Conservation (phyloP, 805 yeast species). For the Pichia phayaonensis region DNA sequence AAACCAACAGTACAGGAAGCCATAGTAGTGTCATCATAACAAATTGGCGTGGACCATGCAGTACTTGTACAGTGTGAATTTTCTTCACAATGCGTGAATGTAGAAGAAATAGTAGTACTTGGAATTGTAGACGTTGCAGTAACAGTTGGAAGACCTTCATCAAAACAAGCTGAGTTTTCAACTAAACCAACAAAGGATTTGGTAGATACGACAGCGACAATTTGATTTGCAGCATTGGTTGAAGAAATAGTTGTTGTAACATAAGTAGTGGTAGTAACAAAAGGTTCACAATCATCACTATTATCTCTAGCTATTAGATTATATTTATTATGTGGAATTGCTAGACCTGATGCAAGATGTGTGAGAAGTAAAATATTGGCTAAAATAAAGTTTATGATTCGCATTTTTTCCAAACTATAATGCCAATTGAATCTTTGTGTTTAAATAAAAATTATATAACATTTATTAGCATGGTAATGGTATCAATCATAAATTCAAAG, state of each 20-base stretch:
- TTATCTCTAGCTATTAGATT: not conserved
- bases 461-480: not conserved
- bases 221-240: not conserved
- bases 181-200: not conserved
- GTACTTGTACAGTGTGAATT: constrained; percentile 12
- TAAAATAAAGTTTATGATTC: not conserved
- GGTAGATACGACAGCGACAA: not conserved
- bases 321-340: not conserved
- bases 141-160: not conserved
- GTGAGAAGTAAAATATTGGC: not conserved
- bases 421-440: not conserved
- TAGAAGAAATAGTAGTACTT: constrained; percentile 5
- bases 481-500: not conserved
- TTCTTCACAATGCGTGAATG: constrained; percentile 11
- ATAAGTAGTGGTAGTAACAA: not conserved
- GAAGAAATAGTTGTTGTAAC: not conserved
- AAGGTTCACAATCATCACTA: not conserved
- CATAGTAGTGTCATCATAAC: constrained; percentile 1
- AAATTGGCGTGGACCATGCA: constrained; percentile 9
- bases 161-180: not conserved
- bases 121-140: not conserved
- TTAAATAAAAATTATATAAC: no score
- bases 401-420: not conserved
- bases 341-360: not conserved
- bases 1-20: constrained; percentile 10